Base-by-base conservation (phyloP, 805 yeast genomes). In the Lachancea kluyveri region DNA sequence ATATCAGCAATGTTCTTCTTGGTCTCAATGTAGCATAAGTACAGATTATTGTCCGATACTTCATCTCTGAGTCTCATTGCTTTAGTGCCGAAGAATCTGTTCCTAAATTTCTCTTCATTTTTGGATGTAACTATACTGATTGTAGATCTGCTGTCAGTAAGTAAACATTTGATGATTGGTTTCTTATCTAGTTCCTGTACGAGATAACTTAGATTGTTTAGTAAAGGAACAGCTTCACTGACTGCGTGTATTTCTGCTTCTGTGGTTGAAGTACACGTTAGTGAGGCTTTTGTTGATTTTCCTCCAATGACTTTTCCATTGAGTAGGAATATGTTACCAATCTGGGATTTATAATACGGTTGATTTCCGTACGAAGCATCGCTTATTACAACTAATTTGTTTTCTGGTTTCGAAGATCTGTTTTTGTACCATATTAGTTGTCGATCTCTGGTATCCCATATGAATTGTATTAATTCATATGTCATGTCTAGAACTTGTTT, bases 11-110 rank as follows among this genome's bases (percentile, higher is more conserved):
- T 29, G 14, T 33, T 37, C 6, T 18, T 23, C 5, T 26, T 24
- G 2, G 38, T 30, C 5, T 18, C 17, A 12, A 35, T 27, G 23
- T 37, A 28, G 8, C 17, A 22, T 26, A 35, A 17, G 12, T 17
- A 12, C 4, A 30, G n/a, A 4, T 21, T 14, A n/a, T 14, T 11
- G 4, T 6, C 10, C 9, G 18, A 13, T 16, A 18, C 22, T 12
- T 30, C 30, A 8, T 35, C 30, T 23, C 35, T 30, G 3, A 35
- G 27, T 21, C 35, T 22, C 23, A 23, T 30, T 14, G 29, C 35
- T 13, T 30, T 31, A 20, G 25, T 31, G n/a, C 35, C 39, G 8
- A 34, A 34, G n/a, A 34, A 30, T 21, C 21, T 25, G 17, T 29
- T 34, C 12, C 34, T 12, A 12, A 20, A 25, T 21, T 30, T 34